Conservation (phyloP, 495 filamentous ascomycete species). For the Aspergillus sparsus region DNA sequence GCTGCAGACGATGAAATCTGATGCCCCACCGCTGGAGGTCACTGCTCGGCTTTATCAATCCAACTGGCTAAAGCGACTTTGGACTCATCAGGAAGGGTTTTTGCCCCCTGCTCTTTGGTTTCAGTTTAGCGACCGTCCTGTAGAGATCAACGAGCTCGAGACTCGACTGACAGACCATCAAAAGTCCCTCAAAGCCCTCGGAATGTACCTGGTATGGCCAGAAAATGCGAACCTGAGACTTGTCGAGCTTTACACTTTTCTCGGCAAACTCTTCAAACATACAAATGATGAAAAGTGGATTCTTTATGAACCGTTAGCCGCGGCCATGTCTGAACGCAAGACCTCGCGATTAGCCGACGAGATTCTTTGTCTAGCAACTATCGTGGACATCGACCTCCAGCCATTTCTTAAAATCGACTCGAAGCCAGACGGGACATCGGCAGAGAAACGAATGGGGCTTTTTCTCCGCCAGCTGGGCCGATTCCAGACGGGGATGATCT, state of each 20-base stretch:
- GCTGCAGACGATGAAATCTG: slow-evolving; percentile 5
- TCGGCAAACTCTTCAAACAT: neutral
- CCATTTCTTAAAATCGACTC: neutral
- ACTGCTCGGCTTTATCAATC: slow-evolving; percentile 11
- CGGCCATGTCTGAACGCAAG: slow-evolving; percentile 13
- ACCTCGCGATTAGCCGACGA: slow-evolving; percentile 9
- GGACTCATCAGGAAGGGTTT: slow-evolving; percentile 19
- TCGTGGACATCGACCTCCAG: neutral
- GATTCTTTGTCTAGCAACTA: slow-evolving; percentile 12
- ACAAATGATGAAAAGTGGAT: neutral
- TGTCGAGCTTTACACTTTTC: neutral
- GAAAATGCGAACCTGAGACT: neutral
- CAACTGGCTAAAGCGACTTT: slow-evolving; percentile 14
- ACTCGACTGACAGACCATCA: neutral
- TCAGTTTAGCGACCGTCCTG: slow-evolving; percentile 9
- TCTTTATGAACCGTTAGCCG: neutral
- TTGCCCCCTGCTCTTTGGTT: slow-evolving; percentile 7
- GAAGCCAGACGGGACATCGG: neutral
- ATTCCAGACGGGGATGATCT: slow-evolving; percentile 2
- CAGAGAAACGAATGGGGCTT: neutral
- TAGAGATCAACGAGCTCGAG: neutral
- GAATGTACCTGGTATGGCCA: slow-evolving; percentile 2
- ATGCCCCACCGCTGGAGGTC: slow-evolving; percentile 10
- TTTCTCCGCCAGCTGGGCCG: neutral
- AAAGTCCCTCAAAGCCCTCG: neutral